Percentiles rank a stretch among this genome's conserved stretches.
Evolutionary conservation across 176 grass and related monocot genomes (phyloP).

Genomic region (Cenchrus purpureus): DNA sequence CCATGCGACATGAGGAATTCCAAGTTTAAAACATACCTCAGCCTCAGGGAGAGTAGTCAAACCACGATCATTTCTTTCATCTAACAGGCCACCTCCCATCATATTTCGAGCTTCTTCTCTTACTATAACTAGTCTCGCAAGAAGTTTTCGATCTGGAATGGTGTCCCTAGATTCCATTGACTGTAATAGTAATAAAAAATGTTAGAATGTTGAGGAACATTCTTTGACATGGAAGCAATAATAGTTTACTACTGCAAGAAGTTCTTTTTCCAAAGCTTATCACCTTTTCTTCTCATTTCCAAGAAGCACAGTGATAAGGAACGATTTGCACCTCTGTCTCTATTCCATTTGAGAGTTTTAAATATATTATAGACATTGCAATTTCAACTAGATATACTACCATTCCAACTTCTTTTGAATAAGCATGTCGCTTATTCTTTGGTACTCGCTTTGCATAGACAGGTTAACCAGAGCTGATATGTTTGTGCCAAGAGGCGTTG

Average conservation of each 20-base stretch:
- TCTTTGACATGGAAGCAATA: constrained; percentile 21
- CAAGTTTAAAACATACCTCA: constrained; percentile 61
- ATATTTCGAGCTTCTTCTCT: constrained; percentile 90
- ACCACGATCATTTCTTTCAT: constrained; percentile 96
- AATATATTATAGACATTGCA: constrained; percentile 10
- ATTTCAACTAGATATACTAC: background rate
- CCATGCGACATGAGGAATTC: constrained; percentile 1
- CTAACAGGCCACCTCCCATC: constrained; percentile 97
- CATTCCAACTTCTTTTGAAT: background rate
- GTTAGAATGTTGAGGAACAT: background rate
- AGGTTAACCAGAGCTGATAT: background rate
- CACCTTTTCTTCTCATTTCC: background rate
- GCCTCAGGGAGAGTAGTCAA: constrained; percentile 81
- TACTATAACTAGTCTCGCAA: constrained; percentile 86
- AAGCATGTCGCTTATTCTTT: background rate
- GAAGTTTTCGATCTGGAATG: constrained; percentile 80
- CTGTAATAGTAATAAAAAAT: constrained; percentile 44
- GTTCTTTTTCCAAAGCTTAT: background rate
- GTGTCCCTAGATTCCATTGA: constrained; percentile 80
- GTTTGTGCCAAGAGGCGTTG: background rate
- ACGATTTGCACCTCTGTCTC: background rate
- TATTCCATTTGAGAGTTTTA: constrained; percentile 7
- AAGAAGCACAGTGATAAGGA: constrained; percentile 4
- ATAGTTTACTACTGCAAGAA: constrained; percentile 20
- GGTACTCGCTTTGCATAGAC: background rate